Conservation (phyloP, 192 early-diverging fungal species). For the Podila verticillata region DNA sequence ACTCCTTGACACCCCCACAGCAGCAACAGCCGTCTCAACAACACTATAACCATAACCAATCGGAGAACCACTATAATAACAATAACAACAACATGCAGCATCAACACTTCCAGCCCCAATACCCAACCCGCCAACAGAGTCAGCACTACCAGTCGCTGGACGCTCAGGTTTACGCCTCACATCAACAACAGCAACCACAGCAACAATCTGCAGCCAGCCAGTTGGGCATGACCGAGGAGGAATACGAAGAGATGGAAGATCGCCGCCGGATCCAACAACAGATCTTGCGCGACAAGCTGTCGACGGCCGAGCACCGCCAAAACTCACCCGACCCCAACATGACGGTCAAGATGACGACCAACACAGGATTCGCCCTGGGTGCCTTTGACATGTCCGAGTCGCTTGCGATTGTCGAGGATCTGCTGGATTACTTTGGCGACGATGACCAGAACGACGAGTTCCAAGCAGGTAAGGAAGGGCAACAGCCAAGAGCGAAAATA, state of each 20-base stretch:
- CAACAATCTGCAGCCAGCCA: background rate
- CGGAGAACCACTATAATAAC: background rate
- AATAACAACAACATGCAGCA: background rate
- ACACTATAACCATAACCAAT: background rate
- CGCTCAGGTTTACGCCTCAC: constrained; percentile 10
- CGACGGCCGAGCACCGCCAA: constrained; percentile 9
- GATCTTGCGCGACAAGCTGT: constrained; percentile 37
- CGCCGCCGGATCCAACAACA: constrained; percentile 47
- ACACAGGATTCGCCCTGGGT: constrained; percentile 34
- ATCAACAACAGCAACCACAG: constrained; percentile 17
- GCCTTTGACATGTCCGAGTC: constrained; percentile 52
- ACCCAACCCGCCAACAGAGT: constrained; percentile 37
- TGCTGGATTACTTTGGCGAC: constrained; percentile 48
- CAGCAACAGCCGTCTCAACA: constrained; percentile 9
- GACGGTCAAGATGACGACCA: constrained; percentile 40
- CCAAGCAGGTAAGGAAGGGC: constrained; percentile 19
- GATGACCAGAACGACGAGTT: constrained; percentile 24
- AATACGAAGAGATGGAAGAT: constrained; percentile 45
- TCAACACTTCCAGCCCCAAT: constrained; percentile 17
- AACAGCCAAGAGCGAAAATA: background rate
- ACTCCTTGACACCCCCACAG: constrained; percentile 4
- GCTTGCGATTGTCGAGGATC: constrained; percentile 44
- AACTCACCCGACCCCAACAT: constrained; percentile 26
- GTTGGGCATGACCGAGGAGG: constrained; percentile 27
- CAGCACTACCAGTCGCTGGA: constrained; percentile 32